phyloP scores from a whole-genome alignment of 2,329 filamentous ascomycete species.

The Nemania serpens region DNA sequence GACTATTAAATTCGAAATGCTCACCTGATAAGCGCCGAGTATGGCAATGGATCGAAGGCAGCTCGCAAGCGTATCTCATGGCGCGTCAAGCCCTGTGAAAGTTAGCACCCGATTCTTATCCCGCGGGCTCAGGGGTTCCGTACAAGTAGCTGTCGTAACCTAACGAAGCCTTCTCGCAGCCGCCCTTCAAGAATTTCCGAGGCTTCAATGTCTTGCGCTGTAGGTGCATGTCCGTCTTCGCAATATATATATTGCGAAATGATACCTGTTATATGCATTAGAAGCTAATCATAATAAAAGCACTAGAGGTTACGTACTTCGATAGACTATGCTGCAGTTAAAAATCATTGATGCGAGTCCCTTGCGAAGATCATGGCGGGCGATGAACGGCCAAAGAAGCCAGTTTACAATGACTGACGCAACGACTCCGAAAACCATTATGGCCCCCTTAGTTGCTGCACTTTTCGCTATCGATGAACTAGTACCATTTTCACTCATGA shows the following conservation, averaged over 20 bases:
- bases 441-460: slow-evolving; percentile 53
- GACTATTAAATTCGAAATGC: not conserved
- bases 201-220: slow-evolving; percentile 53
- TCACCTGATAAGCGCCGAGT: slow-evolving; percentile 58
- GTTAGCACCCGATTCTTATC: slow-evolving; percentile 13
- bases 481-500: slow-evolving; percentile 42
- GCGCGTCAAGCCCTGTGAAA: slow-evolving; percentile 53
- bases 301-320: slow-evolving; percentile 44
- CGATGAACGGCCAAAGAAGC: slow-evolving; percentile 65
- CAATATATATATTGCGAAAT: slow-evolving; percentile 65
- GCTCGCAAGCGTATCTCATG: slow-evolving; percentile 64
- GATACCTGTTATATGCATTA: slow-evolving; percentile 43
- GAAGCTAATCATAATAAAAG: not conserved
- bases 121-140: slow-evolving; percentile 1
- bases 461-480: slow-evolving; percentile 45
- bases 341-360: slow-evolving; percentile 62
- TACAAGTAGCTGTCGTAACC: slow-evolving; percentile 60
- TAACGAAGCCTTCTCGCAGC: slow-evolving; percentile 63
- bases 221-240: slow-evolving; percentile 57
- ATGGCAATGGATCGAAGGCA: slow-evolving; percentile 61
- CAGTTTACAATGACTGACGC: slow-evolving; percentile 61
- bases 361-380: slow-evolving; percentile 61
- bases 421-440: slow-evolving; percentile 58
- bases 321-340: slow-evolving; percentile 61
- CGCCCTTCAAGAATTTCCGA: slow-evolving; percentile 64